Evolutionary conservation across 2,329 filamentous ascomycete genomes (phyloP).

Genomic region (Xylaria sp.): DNA sequence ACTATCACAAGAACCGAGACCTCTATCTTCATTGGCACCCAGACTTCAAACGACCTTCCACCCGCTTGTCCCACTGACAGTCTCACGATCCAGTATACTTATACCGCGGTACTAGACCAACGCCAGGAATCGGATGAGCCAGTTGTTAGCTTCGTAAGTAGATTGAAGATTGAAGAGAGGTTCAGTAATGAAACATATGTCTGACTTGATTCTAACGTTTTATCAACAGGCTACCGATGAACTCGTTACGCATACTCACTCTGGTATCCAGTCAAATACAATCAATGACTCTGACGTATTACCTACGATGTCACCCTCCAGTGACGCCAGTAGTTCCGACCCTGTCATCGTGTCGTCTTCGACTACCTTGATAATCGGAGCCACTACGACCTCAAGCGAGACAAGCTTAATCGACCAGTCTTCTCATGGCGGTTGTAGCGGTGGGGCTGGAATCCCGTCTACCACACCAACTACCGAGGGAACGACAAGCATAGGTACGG

Average conservation of each 20-base stretch:
- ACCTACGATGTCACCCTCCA: neutral
- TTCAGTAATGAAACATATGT: no score
- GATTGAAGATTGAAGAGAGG: neutral
- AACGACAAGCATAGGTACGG: neutral
- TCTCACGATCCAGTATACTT: neutral
- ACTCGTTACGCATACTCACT: slow-evolving; percentile 23
- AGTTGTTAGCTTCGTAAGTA: slow-evolving; percentile 6
- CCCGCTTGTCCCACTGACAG: neutral
- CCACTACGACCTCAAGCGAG: neutral
- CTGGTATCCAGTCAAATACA: slow-evolving; percentile 7
- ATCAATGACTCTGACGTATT: slow-evolving; percentile 25
- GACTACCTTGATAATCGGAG: neutral
- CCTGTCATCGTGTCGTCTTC: no score
- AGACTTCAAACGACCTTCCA: slow-evolving; percentile 1
- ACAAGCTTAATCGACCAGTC: neutral
- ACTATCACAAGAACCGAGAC: slow-evolving; percentile 24
- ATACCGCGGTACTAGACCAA: neutral
- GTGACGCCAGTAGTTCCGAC: neutral
- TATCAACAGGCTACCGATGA: slow-evolving; percentile 4
- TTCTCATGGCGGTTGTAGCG: neutral
- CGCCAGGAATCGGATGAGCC: neutral
- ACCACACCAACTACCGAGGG: neutral
- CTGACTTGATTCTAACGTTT: neutral
- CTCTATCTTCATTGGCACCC: slow-evolving; percentile 30
- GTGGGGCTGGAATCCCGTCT: neutral